Conservation (phyloP, 1,139 yeast genomes). For the Meyerozyma smithsonii region DNA sequence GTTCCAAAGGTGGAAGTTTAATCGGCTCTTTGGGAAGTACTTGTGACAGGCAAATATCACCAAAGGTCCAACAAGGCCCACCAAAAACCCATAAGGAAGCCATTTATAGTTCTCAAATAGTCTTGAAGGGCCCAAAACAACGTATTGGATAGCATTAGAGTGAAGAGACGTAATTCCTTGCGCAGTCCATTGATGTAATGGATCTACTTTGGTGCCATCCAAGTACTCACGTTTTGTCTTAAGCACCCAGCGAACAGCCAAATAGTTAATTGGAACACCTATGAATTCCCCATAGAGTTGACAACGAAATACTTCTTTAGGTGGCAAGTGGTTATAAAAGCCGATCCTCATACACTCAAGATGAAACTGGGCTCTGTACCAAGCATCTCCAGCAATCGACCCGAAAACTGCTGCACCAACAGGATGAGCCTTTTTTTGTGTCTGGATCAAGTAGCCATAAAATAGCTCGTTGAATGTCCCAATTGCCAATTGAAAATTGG, state of each 20-base stretch:
- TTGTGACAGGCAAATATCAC: conserved; percentile 26
- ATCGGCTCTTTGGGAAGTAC: conserved; percentile 14
- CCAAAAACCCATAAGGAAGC: conserved; percentile 41
- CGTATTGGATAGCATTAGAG: conserved; percentile 48
- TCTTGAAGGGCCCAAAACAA: conserved; percentile 42
- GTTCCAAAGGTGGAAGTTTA: conserved; percentile 39
- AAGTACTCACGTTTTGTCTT: conserved; percentile 33
- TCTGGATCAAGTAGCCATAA: conserved; percentile 43
- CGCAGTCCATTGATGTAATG: conserved; percentile 51
- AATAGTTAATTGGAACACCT: conserved; percentile 47
- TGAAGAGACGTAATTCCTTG: conserved; percentile 37
- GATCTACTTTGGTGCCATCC: conserved; percentile 35
- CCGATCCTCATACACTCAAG: conserved; percentile 47
- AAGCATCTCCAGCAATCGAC: conserved; percentile 48
- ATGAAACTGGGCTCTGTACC: conserved; percentile 50
- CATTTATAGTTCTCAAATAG: conserved; percentile 36
- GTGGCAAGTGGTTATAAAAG: conserved; percentile 45
- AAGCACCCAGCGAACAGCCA: conserved; percentile 45
- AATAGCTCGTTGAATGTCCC: conserved; percentile 49
- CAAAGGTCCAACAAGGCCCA: conserved; percentile 37
- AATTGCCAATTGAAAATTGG: conserved; percentile 48
- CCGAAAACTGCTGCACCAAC: conserved; percentile 48
- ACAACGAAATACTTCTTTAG: conserved; percentile 41
- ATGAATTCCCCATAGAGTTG: conserved; percentile 46
- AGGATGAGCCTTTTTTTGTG: conserved; percentile 29